Base-by-base conservation (phyloP, 768 basidiomycete genomes). In the Lactifluus volemus region DNA sequence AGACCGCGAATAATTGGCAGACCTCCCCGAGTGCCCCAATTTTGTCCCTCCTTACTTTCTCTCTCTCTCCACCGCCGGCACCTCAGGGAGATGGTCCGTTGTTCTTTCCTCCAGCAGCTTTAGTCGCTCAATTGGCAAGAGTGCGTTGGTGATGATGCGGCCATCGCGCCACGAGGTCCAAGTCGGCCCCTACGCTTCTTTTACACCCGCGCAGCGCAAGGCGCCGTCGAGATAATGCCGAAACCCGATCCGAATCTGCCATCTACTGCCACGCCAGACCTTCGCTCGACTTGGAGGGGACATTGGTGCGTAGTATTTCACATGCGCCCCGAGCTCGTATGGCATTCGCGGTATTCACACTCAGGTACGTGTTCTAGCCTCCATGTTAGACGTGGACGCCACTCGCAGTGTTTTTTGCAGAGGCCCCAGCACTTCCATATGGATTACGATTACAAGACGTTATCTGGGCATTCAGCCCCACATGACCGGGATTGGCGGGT, bases 141-240 rank as follows among this genome's bases (percentile, higher is more conserved):
- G 25, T 25, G 25, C 25, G 25, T 25, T 90, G 85, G 83, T 90
- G 60, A 83, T 89, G 30, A 80, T 84, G 76, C 89, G 87, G 88
- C 73, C 79, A 7, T 85, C 87, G 67, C 70, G 72, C 14, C 50
- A 14, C 29, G 42, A 10, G 38, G 25, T n/a, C n/a, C n/a, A n/a
- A n/a, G 82, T 86, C 64, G 83, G 83, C 10, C 14, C 10, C 6
- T 21, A 42, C n/a, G 7, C 1, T 12, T 70, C 75, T 19, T 74
- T 86, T 59, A 86, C 85, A 11, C 70, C 89, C 25, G 86, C 85
- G 8, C 87, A 90, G 67, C 79, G 87, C n/a, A 72, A 70, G 34
- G 83, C 87, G 0, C 64, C 77, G 68, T 66, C 5, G 75, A 85
- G 63, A 73, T 75, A 4, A 80, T 81, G 81, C 88, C 88, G 6